Percentiles rank a stretch among this genome's conserved stretches.
Evolutionary conservation across 495 filamentous ascomycete species (phyloP).

Genomic region (Monascus purpureus): DNA sequence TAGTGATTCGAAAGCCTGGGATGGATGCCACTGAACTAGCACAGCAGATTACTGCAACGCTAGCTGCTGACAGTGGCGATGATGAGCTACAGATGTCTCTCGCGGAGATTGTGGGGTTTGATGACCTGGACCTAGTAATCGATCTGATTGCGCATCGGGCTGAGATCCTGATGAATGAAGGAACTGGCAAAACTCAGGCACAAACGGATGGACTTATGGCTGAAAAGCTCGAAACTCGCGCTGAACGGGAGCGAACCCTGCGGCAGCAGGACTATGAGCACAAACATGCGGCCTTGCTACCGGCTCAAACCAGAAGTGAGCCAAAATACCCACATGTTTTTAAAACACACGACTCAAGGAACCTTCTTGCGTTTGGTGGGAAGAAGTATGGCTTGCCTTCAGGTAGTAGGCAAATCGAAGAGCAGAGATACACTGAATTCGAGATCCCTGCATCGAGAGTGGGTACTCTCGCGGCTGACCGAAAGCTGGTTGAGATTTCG

Average conservation of each 20-base stretch:
- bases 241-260: conserved; percentile 64
- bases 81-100: conserved; percentile 78
- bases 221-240: conserved; percentile 51
- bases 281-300: conserved; percentile 56
- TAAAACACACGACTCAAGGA: conserved; percentile 63
- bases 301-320: conserved; percentile 44
- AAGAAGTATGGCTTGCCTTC: conserved; percentile 61
- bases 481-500: conserved; percentile 61
- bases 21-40: conserved; percentile 48
- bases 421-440: conserved; percentile 75
- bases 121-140: conserved; percentile 79
- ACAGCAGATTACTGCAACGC: conserved; percentile 54
- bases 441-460: conserved; percentile 68
- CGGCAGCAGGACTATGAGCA: conserved; percentile 65
- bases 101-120: conserved; percentile 84
- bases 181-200: conserved; percentile 18
- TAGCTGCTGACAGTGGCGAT: conserved; percentile 54
- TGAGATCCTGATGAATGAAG: conserved; percentile 37
- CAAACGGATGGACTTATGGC: conserved; percentile 36
- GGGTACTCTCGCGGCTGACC: conserved; percentile 53
- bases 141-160: conserved; percentile 62
- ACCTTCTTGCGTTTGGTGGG: conserved; percentile 61
- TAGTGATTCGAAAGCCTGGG: conserved; percentile 45
- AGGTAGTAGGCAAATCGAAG: conserved; percentile 45
- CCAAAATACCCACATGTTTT: conserved; percentile 87